Evolutionary conservation across 2,329 filamentous ascomycete genomes (phyloP).

Genomic region (Pseudodiploospora longispora): DNA sequence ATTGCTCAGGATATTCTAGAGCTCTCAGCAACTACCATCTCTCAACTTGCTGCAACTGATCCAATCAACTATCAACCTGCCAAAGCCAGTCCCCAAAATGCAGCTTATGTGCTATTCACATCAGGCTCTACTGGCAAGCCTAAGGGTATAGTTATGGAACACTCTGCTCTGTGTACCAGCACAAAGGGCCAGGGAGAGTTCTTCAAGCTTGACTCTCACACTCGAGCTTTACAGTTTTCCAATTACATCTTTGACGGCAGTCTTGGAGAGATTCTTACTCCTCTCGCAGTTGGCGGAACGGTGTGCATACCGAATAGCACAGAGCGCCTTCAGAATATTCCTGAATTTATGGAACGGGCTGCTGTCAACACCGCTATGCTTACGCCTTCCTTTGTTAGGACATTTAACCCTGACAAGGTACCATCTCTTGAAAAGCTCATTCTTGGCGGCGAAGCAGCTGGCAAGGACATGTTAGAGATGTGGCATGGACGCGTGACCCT

Average conservation of each 20-base stretch:
- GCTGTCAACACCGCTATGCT: background rate
- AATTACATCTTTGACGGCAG: conserved; percentile 1
- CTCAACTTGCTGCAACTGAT: no score
- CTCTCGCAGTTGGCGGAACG: conserved; percentile 1
- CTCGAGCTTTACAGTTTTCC: conserved; percentile 8
- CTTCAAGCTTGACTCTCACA: background rate
- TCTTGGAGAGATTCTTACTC: background rate
- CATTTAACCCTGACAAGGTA: background rate
- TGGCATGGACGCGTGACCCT: background rate
- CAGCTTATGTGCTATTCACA: conserved; percentile 34
- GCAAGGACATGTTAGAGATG: background rate
- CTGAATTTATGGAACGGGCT: background rate
- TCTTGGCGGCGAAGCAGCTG: background rate
- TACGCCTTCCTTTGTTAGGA: background rate
- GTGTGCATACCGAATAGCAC: conserved; percentile 5
- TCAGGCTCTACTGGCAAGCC: conserved; percentile 42
- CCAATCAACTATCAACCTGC: no score
- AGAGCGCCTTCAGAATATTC: conserved; percentile 6
- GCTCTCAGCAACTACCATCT: no score
- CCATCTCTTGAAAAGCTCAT: background rate
- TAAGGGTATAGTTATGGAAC: conserved; percentile 34
- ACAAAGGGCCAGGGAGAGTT: conserved; percentile 1
- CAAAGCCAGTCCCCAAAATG: no score
- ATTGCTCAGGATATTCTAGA: no score
- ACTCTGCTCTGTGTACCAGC: background rate